Evolutionary conservation across 495 filamentous ascomycete genomes (phyloP), one percentile per base, ranked within the genome.

Genomic region (Neurospora sp.): DNA sequence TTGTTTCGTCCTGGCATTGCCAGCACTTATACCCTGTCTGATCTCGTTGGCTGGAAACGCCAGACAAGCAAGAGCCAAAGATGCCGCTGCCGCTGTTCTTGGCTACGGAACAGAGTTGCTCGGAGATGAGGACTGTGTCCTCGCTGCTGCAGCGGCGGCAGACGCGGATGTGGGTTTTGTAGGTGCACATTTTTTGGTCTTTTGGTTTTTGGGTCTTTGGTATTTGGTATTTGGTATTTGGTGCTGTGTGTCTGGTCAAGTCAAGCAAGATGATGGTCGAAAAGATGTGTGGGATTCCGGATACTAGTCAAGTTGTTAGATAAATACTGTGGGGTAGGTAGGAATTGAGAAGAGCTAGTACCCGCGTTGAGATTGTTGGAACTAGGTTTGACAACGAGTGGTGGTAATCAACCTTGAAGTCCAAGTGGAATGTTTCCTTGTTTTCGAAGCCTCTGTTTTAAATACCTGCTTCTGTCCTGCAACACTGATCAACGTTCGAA

Each of bases 141-240:
- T 84, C 82, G 37, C 71, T 69, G 39, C 78, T 69, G 74, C 84
- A 85, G 42, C 75, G 42, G 54, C 72, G 71, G 75, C 84, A 85
- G 70, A 81, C 71, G 42, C 81, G 80, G 40, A 84, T 69, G 76
- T 85, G 84, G 36, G 75, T 81, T 21, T 80, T 80, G 78, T 83
- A 85, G 73, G 75, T 80, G 73, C 84, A 85, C 84, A 85, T 85
- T 28, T 71, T 39, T n/a, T n/a, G n/a, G n/a, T n/a, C n/a, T n/a
- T 31, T 54, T 39, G 8, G 38, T 11, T 1, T 39, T 2, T 39
- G 9, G 38, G 9, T 4, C 11, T 39, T 62, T n/a, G 59, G 66
- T 71, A 8, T 24, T 66, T 15, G 28, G 17, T 69, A n/a, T 54
- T 66, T 38, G 62, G 28, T 69, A 13, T 4, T 11, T 8, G 10